Conservation (phyloP, 164 flowering plant genomes). For the Aristolochia californica region DNA sequence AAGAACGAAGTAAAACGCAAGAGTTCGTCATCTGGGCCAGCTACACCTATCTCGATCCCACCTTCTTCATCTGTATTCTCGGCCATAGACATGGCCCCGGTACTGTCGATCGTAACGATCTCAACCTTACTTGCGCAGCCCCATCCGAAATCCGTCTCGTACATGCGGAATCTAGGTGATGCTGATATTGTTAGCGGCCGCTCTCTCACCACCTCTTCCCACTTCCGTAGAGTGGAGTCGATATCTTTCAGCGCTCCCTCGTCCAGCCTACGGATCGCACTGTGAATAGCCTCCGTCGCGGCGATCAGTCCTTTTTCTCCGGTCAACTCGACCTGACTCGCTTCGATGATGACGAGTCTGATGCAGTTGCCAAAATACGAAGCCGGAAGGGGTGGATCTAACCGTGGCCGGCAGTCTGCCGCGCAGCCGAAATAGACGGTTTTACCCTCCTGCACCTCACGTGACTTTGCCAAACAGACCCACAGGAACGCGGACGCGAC, state of each 20-base stretch:
- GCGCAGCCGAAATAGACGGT: constrained; percentile 13
- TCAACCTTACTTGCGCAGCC: constrained; percentile 7
- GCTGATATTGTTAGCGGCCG: constrained; percentile 2
- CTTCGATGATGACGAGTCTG: neutral
- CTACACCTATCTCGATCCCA: constrained; percentile 6
- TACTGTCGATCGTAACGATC: constrained; percentile 3
- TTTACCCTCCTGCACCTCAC: neutral
- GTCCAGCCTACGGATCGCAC: constrained; percentile 10
- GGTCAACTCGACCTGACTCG: constrained; percentile 7
- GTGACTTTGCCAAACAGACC: constrained; percentile 26
- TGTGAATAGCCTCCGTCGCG: constrained; percentile 20
- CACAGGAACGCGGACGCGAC: constrained; percentile 27
- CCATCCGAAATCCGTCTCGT: constrained; percentile 10
- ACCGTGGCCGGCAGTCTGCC: constrained; percentile 24
- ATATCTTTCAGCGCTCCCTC: neutral
- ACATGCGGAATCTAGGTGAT: constrained; percentile 5
- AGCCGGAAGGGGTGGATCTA: constrained; percentile 19
- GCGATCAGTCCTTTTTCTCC: constrained; percentile 21
- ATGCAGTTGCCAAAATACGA: constrained; percentile 48
- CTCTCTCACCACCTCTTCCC: neutral
- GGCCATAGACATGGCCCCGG: constrained; percentile 4
- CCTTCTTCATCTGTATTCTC: constrained; percentile 9
- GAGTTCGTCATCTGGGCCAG: neutral
- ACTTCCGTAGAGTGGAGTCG: neutral
- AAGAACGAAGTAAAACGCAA: neutral